Evolutionary conservation across 192 early-diverging fungal genomes (phyloP).

Genomic region (Backusella sp.): DNA sequence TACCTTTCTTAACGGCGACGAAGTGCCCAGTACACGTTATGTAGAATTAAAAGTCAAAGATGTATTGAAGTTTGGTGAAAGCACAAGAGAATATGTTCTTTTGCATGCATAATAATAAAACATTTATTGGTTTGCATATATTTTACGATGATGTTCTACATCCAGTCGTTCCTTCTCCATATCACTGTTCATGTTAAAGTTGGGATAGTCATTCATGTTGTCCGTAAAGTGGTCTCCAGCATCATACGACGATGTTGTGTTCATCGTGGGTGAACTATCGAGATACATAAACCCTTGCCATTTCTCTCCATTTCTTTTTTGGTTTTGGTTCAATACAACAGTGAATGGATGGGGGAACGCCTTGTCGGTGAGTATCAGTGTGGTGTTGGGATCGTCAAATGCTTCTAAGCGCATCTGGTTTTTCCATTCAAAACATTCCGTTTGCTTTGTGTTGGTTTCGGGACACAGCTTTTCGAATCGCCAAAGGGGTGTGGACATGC

Average conservation of each 20-base stretch:
- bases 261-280: background rate
- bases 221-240: background rate
- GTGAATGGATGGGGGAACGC: background rate
- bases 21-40: conserved; percentile 74
- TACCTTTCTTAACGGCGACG: conserved; percentile 80
- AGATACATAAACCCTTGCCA: conserved; percentile 19
- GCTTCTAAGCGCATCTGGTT: conserved; percentile 18
- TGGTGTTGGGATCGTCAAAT: conserved; percentile 4
- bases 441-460: background rate
- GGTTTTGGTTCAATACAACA: background rate
- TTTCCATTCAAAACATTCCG: conserved; percentile 16
- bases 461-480: conserved; percentile 8
- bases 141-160: background rate
- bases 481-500: background rate
- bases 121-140: background rate
- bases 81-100: conserved; percentile 90
- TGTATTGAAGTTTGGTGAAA: conserved; percentile 87
- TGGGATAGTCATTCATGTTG: background rate
- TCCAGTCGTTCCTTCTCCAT: background rate
- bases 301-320: background rate
- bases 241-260: background rate
- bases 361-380: conserved; percentile 11
- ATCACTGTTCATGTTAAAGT: background rate
- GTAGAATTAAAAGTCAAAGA: conserved; percentile 83
- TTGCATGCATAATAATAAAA: conserved; percentile 43